A percentile compares a stretch with the other conserved stretches of the same genome.
These are phyloP conservation scores for Gentiana macrophylla DNA, from an alignment of 257 asterid species.

Conservation along the genomic window DNA sequence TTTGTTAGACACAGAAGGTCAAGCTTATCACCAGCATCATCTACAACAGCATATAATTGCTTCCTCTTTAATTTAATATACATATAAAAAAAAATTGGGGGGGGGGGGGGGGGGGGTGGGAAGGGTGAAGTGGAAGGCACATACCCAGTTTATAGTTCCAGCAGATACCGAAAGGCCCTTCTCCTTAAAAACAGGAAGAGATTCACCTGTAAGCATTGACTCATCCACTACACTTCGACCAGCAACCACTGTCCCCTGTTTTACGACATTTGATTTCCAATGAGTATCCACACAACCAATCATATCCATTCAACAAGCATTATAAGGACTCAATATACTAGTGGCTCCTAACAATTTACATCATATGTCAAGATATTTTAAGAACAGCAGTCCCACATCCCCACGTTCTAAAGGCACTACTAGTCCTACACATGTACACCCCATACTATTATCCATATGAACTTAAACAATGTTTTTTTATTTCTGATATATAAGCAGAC, in stretches of 20 bases:
- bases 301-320: conserved; percentile 9
- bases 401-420: too few species aligned
- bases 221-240: conserved; percentile 99
- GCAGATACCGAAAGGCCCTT: conserved; percentile 74
- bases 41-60: too few species aligned
- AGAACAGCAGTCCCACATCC: too few species aligned
- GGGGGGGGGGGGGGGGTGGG: too few species aligned
- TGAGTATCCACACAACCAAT: conserved; percentile 15
- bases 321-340: conserved; percentile 11
- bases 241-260: conserved; percentile 80
- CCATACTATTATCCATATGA: too few species aligned
- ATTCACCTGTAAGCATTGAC: conserved; percentile 99
- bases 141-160: conserved; percentile 96
- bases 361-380: too few species aligned
- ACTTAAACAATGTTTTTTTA: too few species aligned
- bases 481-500: too few species aligned
- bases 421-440: too few species aligned
- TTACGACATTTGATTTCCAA: conserved; percentile 15
- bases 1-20: not conserved
- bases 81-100: not conserved
- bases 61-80: not conserved
- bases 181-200: conserved; percentile 93
- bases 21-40: too few species aligned
- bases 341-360: not conserved
- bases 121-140: conserved; percentile 11